Conservation (phyloP, 164 flowering plant genomes). For the Euptelea pleiosperma region DNA sequence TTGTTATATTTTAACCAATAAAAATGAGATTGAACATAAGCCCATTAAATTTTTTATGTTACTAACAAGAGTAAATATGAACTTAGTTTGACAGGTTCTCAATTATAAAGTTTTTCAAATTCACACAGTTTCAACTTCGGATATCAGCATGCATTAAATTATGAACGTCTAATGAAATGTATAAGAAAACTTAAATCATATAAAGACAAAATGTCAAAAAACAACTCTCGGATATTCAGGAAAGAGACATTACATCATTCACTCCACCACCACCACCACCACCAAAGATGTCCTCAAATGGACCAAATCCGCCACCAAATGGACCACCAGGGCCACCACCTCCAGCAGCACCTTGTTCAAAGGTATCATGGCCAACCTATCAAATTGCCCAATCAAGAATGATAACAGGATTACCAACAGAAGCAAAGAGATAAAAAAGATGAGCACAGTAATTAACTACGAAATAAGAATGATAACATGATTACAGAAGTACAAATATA, state of each 20-base stretch:
- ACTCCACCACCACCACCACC: constrained; percentile 26
- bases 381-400: constrained; percentile 7
- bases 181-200: too few species aligned
- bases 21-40: too few species aligned
- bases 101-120: too few species aligned
- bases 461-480: not conserved
- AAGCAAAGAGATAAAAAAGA: not conserved
- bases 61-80: too few species aligned
- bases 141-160: not conserved
- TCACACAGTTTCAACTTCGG: not conserved
- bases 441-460: not conserved
- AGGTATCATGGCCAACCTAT: constrained; percentile 88
- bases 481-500: not conserved
- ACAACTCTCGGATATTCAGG: too few species aligned
- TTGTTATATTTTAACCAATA: too few species aligned
- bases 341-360: constrained; percentile 37
- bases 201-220: not conserved
- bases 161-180: not conserved
- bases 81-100: not conserved
- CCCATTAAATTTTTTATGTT: too few species aligned
- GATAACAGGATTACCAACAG: not conserved
- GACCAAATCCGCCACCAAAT: constrained; percentile 36
- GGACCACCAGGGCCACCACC: constrained; percentile 34
- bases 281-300: constrained; percentile 43
- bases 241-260: constrained; percentile 36